Base-by-base conservation (phyloP, 805 yeast genomes). In the Candida khao-thaluensis region DNA sequence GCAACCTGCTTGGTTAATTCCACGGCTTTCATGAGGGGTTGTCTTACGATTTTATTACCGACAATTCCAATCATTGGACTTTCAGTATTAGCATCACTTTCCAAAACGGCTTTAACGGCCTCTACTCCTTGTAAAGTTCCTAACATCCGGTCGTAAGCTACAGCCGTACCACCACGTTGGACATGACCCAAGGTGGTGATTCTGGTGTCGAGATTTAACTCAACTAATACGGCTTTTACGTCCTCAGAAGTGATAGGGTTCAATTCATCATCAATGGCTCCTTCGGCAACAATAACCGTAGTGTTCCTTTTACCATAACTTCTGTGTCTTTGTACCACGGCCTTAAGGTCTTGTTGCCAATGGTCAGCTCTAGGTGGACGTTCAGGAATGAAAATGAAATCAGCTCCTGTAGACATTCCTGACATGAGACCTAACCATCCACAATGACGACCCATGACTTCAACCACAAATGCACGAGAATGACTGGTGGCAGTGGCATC, bases 361-460 rank as follows among this genome's bases (percentile, higher is more conserved):
- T 74, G 72, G 24, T 66, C 64, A 6, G 76, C 68, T 30, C 72
- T 67, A 7, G 89, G 81, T 5, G 93, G 91, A 50, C 77, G 76
- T 60, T 85, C 95, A 12, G 95, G 95, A 47, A 85, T 83, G 53
- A 85, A 77, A 34, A 85, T 81, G 52, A 76, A 85, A 60, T 85
- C 95, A 2, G 95, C 91, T 47, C 89, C 79, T 11, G 88, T 79
- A 10, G 88, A 76, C 43, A 85, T 71, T 48, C 93, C 95, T 12
- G 91, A 81, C 84, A 83, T 79, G 45, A 85, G 66, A 1, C 85
- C 91, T 47, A 85, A 71, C 95, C 95, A 85, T 47, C 95, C 95
- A 69, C 95, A 85, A 59, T 85, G 89, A 62, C 95, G 74, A 44
- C 95, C 95, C 95, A 85, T 85, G 14, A 85, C 95, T 65, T 85